Evolutionary conservation across 352 stramenopile genomes (phyloP).

Genomic region (Globisporangium spiculum): DNA sequence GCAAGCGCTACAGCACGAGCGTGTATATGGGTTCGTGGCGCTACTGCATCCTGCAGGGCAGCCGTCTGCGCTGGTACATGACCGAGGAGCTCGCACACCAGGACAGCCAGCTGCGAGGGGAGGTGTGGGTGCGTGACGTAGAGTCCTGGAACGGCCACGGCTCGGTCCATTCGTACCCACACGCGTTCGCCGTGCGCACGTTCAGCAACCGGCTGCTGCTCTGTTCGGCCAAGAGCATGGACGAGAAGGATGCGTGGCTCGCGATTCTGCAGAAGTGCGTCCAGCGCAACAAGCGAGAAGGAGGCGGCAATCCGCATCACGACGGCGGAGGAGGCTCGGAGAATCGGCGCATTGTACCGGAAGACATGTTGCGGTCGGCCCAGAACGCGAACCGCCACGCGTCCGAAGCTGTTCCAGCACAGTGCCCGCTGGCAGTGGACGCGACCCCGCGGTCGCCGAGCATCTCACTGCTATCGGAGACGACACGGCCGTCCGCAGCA

Average conservation of each 20-base stretch:
- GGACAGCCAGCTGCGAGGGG: slow-evolving; percentile 48
- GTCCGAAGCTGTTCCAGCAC: background rate
- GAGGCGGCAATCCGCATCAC: slow-evolving; percentile 10
- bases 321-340: slow-evolving; percentile 31
- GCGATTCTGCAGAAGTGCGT: slow-evolving; percentile 30
- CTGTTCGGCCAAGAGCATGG: slow-evolving; percentile 42
- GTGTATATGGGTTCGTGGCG: slow-evolving; percentile 79
- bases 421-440: background rate
- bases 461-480: background rate
- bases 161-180: slow-evolving; percentile 44
- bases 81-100: slow-evolving; percentile 44
- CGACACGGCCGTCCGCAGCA: background rate
- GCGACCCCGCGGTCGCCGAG: background rate
- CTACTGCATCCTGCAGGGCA: slow-evolving; percentile 64
- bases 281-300: slow-evolving; percentile 24
- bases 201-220: slow-evolving; percentile 50
- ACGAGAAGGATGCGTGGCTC: slow-evolving; percentile 52
- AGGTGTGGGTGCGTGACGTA: slow-evolving; percentile 56
- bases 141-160: slow-evolving; percentile 62
- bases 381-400: background rate
- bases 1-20: slow-evolving; percentile 64
- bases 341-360: slow-evolving; percentile 47
- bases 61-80: slow-evolving; percentile 67
- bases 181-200: slow-evolving; percentile 67
- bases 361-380: slow-evolving; percentile 37